Evolutionary conservation across 352 stramenopile genomes (phyloP).

Genomic region (Globisporangium heterothallicum): DNA sequence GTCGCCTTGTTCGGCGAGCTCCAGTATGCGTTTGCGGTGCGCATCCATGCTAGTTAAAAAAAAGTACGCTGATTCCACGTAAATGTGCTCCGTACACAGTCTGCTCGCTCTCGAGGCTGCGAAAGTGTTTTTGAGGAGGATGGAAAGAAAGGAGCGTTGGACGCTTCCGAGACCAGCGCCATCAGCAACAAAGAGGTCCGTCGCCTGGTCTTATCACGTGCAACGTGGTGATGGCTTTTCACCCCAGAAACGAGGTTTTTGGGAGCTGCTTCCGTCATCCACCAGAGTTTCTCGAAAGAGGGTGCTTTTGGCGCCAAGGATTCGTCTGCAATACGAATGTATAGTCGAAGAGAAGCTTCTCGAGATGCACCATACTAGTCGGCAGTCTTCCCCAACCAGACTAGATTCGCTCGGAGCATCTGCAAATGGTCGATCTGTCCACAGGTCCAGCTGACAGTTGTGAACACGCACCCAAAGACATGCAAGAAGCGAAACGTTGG

Average conservation of each 20-base stretch:
- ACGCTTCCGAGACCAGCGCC: too few species aligned
- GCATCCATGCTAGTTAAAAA: slow-evolving; percentile 26
- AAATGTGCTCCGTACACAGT: too few species aligned
- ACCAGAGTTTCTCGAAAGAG: too few species aligned
- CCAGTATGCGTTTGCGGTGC: slow-evolving; percentile 39
- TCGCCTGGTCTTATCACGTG: background rate
- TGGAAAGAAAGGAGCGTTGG: background rate
- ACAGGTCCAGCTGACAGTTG: too few species aligned
- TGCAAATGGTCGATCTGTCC: too few species aligned
- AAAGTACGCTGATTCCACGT: too few species aligned
- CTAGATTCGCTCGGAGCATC: too few species aligned
- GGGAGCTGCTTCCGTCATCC: too few species aligned
- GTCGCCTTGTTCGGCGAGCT: slow-evolving; percentile 59
- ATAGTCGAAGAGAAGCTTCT: background rate
- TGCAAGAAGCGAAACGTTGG: slow-evolving; percentile 1
- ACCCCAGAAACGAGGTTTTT: background rate
- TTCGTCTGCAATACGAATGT: too few species aligned
- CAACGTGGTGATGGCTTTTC: background rate
- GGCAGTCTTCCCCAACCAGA: too few species aligned
- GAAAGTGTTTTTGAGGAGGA: background rate
- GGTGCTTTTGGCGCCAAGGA: background rate
- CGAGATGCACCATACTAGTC: too few species aligned
- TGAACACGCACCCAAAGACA: background rate
- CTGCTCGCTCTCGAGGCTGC: background rate
- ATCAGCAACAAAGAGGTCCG: too few species aligned